Percentiles rank a stretch among this genome's conserved stretches.
phyloP scores from a whole-genome alignment of 2,329 filamentous ascomycete species.

The Penicillium brasilianum region DNA sequence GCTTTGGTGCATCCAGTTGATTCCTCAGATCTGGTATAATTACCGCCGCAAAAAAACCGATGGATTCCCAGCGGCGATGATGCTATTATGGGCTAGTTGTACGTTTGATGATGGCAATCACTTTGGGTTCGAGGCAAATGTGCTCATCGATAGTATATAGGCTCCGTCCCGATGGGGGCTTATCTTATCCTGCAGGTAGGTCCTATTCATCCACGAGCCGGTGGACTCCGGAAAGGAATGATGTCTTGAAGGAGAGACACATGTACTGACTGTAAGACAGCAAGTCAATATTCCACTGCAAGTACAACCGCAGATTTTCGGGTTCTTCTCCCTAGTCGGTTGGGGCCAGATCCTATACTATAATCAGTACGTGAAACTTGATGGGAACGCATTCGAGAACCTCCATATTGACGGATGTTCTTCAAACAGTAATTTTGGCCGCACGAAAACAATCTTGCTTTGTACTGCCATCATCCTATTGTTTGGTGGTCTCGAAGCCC shows the following conservation, averaged over 20 bases:
- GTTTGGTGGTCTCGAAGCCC: constrained; percentile 61
- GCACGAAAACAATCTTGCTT: constrained; percentile 53
- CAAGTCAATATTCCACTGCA: constrained; percentile 61
- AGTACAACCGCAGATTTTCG: constrained; percentile 61
- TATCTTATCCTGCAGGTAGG: constrained; percentile 57
- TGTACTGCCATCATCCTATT: constrained; percentile 48
- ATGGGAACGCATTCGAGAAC: background rate
- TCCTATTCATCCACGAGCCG: background rate
- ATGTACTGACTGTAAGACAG: constrained; percentile 36
- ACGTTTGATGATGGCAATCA: constrained; percentile 17
- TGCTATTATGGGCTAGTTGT: constrained; percentile 67
- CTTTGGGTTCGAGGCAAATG: background rate
- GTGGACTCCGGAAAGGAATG: background rate
- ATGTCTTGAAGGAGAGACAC: background rate
- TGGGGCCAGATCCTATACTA: constrained; percentile 62
- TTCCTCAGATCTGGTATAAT: constrained; percentile 64
- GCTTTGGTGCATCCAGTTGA: constrained; percentile 48
- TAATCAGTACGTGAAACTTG: constrained; percentile 46
- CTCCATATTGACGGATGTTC: background rate
- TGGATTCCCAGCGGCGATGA: constrained; percentile 64
- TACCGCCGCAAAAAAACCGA: constrained; percentile 66
- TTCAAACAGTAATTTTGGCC: constrained; percentile 41
- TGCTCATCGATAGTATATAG: constrained; percentile 28
- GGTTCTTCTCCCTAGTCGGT: constrained; percentile 54
- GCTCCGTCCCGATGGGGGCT: constrained; percentile 56